Evolutionary conservation across 73 alveolate genomes (phyloP).

Genomic region (Blepharisma japonicum): DNA sequence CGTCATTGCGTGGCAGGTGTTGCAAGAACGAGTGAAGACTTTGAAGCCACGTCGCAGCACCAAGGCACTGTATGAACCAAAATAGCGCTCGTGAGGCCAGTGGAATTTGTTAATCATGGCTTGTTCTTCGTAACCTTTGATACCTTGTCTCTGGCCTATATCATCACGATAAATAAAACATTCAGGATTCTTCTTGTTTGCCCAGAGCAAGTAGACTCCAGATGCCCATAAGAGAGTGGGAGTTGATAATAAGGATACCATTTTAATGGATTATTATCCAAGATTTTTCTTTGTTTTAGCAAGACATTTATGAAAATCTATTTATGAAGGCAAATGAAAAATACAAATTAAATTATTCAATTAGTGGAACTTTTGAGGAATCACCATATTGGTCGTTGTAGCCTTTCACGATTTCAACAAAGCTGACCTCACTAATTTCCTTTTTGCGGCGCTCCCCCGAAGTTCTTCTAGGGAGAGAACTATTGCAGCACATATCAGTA

Average conservation of each 20-base stretch:
- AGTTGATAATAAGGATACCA: constrained; percentile 13
- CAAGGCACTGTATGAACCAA: constrained; percentile 80
- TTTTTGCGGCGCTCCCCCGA: neutral
- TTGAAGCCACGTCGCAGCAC: constrained; percentile 92
- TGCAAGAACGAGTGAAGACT: constrained; percentile 86
- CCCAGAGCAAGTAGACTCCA: neutral
- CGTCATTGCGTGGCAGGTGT: constrained; percentile 90
- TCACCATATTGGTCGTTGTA: too few species aligned
- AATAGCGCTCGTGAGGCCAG: constrained; percentile 88
- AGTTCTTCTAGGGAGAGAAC: neutral
- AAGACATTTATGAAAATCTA: too few species aligned
- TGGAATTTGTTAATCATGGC: constrained; percentile 84
- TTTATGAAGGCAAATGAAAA: too few species aligned
- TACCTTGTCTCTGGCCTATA: constrained; percentile 90
- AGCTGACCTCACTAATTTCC: too few species aligned
- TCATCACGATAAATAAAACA: constrained; percentile 91
- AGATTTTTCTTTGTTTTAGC: too few species aligned
- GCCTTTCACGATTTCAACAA: too few species aligned
- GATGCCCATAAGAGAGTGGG: constrained; percentile 29
- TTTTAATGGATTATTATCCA: neutral
- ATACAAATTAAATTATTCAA: too few species aligned
- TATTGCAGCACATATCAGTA: constrained; percentile 20
- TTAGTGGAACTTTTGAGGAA: too few species aligned
- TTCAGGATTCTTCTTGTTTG: constrained; percentile 17
- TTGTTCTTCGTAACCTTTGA: constrained; percentile 94